Evolutionary conservation across 2,329 filamentous ascomycete species (phyloP), one percentile per base, ranked within the genome.

Genomic region (Bipolaris victoriae): DNA sequence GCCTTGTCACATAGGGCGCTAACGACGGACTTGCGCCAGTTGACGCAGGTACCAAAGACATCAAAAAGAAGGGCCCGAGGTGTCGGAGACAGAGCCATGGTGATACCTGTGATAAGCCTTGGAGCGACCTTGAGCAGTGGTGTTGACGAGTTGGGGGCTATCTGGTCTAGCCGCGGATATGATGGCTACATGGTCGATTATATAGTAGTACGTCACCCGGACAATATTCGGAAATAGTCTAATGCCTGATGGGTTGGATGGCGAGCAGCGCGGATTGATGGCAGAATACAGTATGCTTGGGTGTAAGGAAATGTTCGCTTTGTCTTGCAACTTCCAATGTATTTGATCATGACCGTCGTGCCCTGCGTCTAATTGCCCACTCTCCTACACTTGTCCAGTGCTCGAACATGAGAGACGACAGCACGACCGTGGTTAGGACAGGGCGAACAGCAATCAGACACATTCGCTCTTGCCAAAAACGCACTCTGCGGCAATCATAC

Each of bases 21-120:
- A 13, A 82, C 84, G 18, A 95, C 85, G 1, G 86, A 86, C 37
- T 80, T 80, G 55, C 90, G 88, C 90, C 90, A 94, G 79, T 94
- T 84, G 44, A 95, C 90, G 61, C 88, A 86, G 1, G 91, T 95
- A 41, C 90, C 90, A 74, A 93, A 92, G 66, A 92, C 84, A 77
- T 92, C 90, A 69, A 91, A 92, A 52, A 88, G 82, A 33, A 92
- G 79, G 7, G 84, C 89, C 63, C 86, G 86, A 61, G 77, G 77
- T 7, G 65, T 54, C 9, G 63, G 65, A 11, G 58, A 47, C 3
- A 72, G 48, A 49, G 68, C 58, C 72, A 75, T 75, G 2, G 51
- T 67, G 31, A 62, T 26, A 10, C 46, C 39, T 10, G 56, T 53
- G 10, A 65, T 62, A 3, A 47, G 10, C 29, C 55, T 35, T 11